phyloP scores from a whole-genome alignment of 805 yeast genomes.

The Yamadazyma sp. region DNA sequence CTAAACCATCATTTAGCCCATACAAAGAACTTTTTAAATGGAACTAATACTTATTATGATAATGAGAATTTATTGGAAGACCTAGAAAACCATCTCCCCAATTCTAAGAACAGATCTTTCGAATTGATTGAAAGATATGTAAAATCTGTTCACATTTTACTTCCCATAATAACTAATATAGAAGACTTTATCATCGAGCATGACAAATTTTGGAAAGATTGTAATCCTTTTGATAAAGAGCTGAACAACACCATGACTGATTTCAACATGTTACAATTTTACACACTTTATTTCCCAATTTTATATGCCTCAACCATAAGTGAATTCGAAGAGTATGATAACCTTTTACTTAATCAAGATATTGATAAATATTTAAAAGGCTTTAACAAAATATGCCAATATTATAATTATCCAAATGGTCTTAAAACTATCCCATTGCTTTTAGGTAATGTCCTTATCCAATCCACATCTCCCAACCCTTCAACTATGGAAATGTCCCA shows the following conservation, averaged over 20 bases:
- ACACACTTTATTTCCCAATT: conserved; percentile 49
- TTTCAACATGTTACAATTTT: conserved; percentile 42
- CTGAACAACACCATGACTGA: conserved; percentile 20
- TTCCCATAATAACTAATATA: conserved; percentile 49
- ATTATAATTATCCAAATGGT: conserved; percentile 50
- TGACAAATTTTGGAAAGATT: conserved; percentile 46
- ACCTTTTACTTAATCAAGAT: conserved; percentile 43
- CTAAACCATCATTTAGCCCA: conserved; percentile 10
- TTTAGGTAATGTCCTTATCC: conserved; percentile 48
- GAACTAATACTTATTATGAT: conserved; percentile 37
- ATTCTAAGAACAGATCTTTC: conserved; percentile 39
- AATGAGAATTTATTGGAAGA: conserved; percentile 33
- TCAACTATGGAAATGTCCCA: conserved; percentile 55
- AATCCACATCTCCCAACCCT: conserved; percentile 54
- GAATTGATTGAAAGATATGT: conserved; percentile 47
- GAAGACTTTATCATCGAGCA: conserved; percentile 43
- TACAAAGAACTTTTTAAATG: conserved; percentile 24
- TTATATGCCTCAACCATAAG: conserved; percentile 58
- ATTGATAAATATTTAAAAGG: conserved; percentile 49
- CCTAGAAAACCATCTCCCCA: conserved; percentile 44
- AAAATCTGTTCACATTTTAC: conserved; percentile 52
- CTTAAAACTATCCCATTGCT: conserved; percentile 40
- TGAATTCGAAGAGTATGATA: conserved; percentile 56
- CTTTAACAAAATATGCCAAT: conserved; percentile 47
- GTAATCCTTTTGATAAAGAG: conserved; percentile 16